phyloP scores from a whole-genome alignment of 2,329 filamentous ascomycete species.

The Aspergillus quadricinctus region DNA sequence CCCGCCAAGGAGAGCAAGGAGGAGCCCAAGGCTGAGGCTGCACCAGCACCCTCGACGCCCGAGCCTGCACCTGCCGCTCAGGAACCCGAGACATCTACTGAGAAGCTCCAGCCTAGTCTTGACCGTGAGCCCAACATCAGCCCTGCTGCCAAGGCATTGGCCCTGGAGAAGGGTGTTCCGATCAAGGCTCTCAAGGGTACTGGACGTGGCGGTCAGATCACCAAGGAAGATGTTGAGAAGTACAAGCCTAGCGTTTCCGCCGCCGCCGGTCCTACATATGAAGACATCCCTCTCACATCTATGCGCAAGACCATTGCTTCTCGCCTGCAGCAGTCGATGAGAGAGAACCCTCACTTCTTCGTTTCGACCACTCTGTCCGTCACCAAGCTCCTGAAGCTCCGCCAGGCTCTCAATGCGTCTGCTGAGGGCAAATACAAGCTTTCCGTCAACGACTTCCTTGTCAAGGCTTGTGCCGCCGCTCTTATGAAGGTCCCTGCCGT shows the following conservation, averaged over 20 bases:
- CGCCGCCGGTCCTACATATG: conserved; percentile 63
- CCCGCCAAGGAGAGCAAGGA: conserved; percentile 61
- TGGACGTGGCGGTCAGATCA: conserved; percentile 80
- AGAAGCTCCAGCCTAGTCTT: conserved; percentile 75
- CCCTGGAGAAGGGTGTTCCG: conserved; percentile 76
- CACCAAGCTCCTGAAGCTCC: conserved; percentile 91
- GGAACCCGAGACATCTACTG: conserved; percentile 69
- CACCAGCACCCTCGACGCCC: conserved; percentile 62
- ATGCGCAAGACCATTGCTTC: conserved; percentile 98
- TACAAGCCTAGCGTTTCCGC: conserved; percentile 55
- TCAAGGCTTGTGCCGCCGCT: conserved; percentile 89
- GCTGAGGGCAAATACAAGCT: conserved; percentile 96
- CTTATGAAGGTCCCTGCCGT: conserved; percentile 90
- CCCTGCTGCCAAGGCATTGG: conserved; percentile 72
- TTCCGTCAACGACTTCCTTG: conserved; percentile 98
- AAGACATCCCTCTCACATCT: conserved; percentile 77
- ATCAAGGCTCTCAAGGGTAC: conserved; percentile 79
- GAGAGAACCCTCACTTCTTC: conserved; percentile 97
- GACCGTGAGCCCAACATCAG: conserved; percentile 74
- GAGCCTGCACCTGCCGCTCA: conserved; percentile 45
- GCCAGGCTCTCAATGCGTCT: conserved; percentile 83
- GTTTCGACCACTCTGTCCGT: conserved; percentile 89
- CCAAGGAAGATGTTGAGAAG: conserved; percentile 91
- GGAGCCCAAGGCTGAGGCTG: conserved; percentile 44
- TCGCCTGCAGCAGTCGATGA: conserved; percentile 82